Percentiles rank a stretch among this genome's conserved stretches.
phyloP scores from a whole-genome alignment of 495 filamentous ascomycete species.

The Podospora pseudocomata region DNA sequence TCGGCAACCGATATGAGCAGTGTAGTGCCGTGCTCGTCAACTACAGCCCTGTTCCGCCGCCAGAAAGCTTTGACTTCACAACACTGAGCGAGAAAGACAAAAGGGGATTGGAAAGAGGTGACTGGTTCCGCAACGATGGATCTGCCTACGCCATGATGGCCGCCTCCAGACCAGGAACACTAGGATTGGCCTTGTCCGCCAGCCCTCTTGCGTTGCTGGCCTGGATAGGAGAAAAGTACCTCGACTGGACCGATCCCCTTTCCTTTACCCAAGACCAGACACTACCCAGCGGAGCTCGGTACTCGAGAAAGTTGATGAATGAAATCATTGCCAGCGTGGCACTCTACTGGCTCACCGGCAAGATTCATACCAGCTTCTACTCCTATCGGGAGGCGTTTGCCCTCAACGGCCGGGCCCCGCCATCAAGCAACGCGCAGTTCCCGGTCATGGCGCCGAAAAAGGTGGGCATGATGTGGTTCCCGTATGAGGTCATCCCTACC shows the following conservation, averaged over 20 bases:
- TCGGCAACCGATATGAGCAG: constrained; percentile 32
- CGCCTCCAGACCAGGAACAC: constrained; percentile 56
- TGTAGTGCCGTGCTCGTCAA: constrained; percentile 41
- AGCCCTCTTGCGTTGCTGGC: constrained; percentile 62
- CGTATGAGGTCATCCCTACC: constrained; percentile 48
- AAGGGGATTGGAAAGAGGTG: constrained; percentile 15
- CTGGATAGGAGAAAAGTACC: constrained; percentile 67
- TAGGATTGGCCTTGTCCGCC: constrained; percentile 52
- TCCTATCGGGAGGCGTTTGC: constrained; percentile 42
- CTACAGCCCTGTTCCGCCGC: constrained; percentile 13
- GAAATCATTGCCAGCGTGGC: constrained; percentile 55
- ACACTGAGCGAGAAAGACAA: constrained; percentile 15
- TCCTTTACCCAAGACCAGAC: constrained; percentile 14
- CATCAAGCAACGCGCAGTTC: constrained; percentile 10
- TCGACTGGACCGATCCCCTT: constrained; percentile 56
- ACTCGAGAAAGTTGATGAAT: constrained; percentile 33
- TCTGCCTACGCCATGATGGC: constrained; percentile 54
- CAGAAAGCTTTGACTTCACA: constrained; percentile 9
- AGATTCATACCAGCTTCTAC: constrained; percentile 55
- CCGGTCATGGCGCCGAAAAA: constrained; percentile 44
- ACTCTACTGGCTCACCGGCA: constrained; percentile 64
- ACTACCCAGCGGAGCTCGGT: constrained; percentile 2
- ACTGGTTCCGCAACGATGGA: constrained; percentile 31
- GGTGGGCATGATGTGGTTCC: constrained; percentile 57
- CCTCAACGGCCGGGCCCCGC: constrained; percentile 10